Conservation (phyloP, 2,329 filamentous ascomycete genomes). For the Pestalotiopsis sp. region DNA sequence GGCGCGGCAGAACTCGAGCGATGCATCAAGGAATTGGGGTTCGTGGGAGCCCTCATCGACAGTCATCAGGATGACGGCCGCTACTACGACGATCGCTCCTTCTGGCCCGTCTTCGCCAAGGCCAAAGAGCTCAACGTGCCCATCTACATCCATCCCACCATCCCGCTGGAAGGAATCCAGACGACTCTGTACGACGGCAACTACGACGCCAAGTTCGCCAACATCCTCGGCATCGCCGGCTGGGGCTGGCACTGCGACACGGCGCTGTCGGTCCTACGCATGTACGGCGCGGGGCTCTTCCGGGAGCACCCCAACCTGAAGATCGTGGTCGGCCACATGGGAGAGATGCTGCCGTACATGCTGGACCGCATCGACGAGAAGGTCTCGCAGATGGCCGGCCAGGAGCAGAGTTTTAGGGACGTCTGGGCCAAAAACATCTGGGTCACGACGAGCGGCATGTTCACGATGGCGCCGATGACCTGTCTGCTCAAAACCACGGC, state of each 20-base stretch:
- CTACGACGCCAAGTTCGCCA: background rate
- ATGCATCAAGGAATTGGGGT: background rate
- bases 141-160: background rate
- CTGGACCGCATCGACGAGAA: background rate
- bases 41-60: background rate
- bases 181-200: background rate
- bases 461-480: background rate
- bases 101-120: background rate
- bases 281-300: background rate
- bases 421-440: background rate
- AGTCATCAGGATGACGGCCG: background rate
- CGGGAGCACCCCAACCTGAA: background rate
- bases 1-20: background rate
- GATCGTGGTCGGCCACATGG: background rate
- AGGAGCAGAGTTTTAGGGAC: background rate
- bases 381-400: background rate
- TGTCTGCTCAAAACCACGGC: background rate
- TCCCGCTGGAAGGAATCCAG: background rate
- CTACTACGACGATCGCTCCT: background rate
- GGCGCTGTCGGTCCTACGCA: background rate
- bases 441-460: background rate
- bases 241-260: background rate
- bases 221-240: background rate
- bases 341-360: background rate
- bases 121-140: background rate